Evolutionary conservation across 2,329 filamentous ascomycete species (phyloP).

Genomic region (Corynespora cassiicola): DNA sequence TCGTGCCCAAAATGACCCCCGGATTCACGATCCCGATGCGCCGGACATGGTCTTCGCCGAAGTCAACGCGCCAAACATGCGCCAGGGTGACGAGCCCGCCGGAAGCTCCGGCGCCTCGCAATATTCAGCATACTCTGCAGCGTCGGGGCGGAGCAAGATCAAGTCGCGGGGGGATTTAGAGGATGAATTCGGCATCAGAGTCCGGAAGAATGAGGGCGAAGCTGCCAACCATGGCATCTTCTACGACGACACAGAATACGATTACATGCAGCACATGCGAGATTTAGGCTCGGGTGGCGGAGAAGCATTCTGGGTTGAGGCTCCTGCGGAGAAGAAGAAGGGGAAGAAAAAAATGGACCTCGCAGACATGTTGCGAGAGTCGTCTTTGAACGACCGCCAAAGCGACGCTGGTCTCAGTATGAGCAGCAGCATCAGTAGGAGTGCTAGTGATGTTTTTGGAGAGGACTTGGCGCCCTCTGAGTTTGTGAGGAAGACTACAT

Average conservation of each 20-base stretch:
- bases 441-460: conserved; percentile 65
- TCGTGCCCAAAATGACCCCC: conserved; percentile 94
- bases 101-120: conserved; percentile 53
- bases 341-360: conserved; percentile 76
- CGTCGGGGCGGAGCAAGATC: conserved; percentile 53
- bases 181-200: conserved; percentile 69
- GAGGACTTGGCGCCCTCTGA: conserved; percentile 80
- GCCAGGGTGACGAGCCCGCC: conserved; percentile 44
- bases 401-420: conserved; percentile 52
- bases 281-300: conserved; percentile 73
- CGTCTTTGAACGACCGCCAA: conserved; percentile 48
- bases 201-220: conserved; percentile 92
- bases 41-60: conserved; percentile 91
- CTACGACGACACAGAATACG: conserved; percentile 93
- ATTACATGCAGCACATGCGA: conserved; percentile 99
- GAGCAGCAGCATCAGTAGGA: conserved; percentile 49
- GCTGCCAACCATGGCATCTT: conserved; percentile 93
- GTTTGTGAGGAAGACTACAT: conserved; percentile 77
- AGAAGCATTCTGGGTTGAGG: conserved; percentile 83
- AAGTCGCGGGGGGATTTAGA: conserved; percentile 82
- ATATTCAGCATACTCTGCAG: conserved; percentile 52
- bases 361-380: conserved; percentile 76
- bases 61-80: conserved; percentile 51
- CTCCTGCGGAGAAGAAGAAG: conserved; percentile 72
- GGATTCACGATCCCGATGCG: conserved; percentile 89